Base-by-base conservation (phyloP, 1,139 yeast species). In the Hanseniaspora sp. region DNA sequence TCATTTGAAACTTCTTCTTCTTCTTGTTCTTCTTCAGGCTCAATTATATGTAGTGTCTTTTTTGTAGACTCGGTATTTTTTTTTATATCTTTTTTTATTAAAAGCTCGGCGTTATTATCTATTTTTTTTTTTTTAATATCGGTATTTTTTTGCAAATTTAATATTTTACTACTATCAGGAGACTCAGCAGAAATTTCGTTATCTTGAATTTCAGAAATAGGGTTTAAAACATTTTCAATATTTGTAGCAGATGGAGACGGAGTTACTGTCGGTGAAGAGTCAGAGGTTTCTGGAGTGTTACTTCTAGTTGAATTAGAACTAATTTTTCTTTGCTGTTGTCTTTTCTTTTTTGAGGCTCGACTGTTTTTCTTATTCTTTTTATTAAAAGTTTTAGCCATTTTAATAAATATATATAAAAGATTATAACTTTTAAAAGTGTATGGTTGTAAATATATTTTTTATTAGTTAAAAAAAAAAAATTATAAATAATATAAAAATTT, bases 311-410 rank as follows among this genome's bases (percentile, higher is more conserved):
- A 6, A 12, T 35, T 39, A 12, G 5, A 13, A 35, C 48, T 51
- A 18, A 13, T 18, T 29, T 33, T 51, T 45, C 43, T 44, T 28
- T 40, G 39, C 5, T n/a, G 35, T 34, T 33, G 40, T 6, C 18
- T 38, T 18, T 39, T 51, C 38, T 41, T 39, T 23, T 51, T 44
- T 3, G 53, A 35, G 12, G 33, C 11, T 33, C 44, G 41, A 3
- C 46, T 41, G 12, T 34, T 11, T 33, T 51, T 40, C 28, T 44
- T 51, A 12, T 30, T 39, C 11, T 51, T 44, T n/a, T 44, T 51
- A 35, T 12, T 41, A 12, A 33, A 49, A 9, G 28, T 37, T n/a
- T 44, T 44, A 8, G 41, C 38, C 54, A 51, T 51, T 15, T 29
- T 15, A 12, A 11, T 23, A 30, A 42, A 31, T 1, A 15, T 42